Conservation (phyloP, 2,329 filamentous ascomycete genomes). For the Talaromyces sp. region DNA sequence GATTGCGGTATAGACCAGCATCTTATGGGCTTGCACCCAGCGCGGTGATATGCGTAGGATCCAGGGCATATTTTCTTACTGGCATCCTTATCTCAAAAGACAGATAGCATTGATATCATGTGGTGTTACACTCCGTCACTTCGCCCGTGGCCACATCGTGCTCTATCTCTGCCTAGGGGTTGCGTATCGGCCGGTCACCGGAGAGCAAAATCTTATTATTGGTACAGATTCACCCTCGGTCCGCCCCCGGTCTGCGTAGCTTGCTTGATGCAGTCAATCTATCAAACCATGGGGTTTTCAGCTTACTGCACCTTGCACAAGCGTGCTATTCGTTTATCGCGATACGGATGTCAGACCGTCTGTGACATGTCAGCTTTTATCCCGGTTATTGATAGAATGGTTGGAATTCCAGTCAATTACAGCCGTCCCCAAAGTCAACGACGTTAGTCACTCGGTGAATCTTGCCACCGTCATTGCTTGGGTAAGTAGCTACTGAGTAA, state of each 20-base stretch:
- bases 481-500: not conserved
- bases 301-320: not conserved
- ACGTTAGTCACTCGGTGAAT: not conserved
- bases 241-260: not conserved
- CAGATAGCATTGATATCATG: not conserved
- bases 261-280: not conserved
- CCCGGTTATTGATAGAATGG: not conserved
- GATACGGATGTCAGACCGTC: not conserved
- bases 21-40: not conserved
- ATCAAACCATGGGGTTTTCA: not conserved
- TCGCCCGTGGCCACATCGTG: not conserved
- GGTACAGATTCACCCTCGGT: not conserved
- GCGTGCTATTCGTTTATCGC: not conserved
- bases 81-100: not conserved
- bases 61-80: not conserved
- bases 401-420: not conserved
- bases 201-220: not conserved
- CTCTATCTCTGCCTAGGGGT: not conserved
- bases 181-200: not conserved
- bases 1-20: not conserved
- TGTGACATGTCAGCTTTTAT: not conserved
- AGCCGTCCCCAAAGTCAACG: not conserved
- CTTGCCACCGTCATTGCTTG: not conserved
- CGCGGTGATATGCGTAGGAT: not conserved
- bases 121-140: not conserved